phyloP scores from a whole-genome alignment of 2,329 filamentous ascomycete species.

The Alternaria conjuncta region DNA sequence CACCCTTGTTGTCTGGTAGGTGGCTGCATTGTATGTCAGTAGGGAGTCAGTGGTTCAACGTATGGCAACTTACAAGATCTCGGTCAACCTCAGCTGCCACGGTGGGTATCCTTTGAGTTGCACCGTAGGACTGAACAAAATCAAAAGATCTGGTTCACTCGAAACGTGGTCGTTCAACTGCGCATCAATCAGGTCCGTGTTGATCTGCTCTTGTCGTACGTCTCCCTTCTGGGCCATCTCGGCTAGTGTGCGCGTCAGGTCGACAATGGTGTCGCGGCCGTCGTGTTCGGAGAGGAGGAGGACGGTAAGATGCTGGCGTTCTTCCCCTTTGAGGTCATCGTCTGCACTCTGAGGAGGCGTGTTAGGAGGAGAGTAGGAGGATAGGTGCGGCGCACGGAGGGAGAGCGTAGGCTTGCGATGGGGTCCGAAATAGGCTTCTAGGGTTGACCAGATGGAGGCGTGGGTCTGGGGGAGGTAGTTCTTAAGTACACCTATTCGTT shows the following conservation, averaged over 20 bases:
- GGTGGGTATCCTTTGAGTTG: slow-evolving; percentile 91
- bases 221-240: slow-evolving; percentile 95
- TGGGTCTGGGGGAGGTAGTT: slow-evolving; percentile 86
- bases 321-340: slow-evolving; percentile 38
- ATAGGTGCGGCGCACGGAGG: slow-evolving; percentile 73
- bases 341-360: slow-evolving; percentile 46
- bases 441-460: slow-evolving; percentile 76
- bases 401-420: slow-evolving; percentile 71
- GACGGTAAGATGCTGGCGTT: slow-evolving; percentile 61
- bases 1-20: slow-evolving; percentile 75
- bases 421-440: slow-evolving; percentile 86
- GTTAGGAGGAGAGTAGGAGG: slow-evolving; percentile 60
- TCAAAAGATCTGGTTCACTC: slow-evolving; percentile 85
- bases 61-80: slow-evolving; percentile 74
- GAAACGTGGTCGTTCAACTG: slow-evolving; percentile 82
- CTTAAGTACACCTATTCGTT: slow-evolving; percentile 76
- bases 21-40: slow-evolving; percentile 40
- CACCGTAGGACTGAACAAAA: slow-evolving; percentile 84
- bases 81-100: slow-evolving; percentile 93
- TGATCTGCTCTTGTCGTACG: slow-evolving; percentile 81
- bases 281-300: slow-evolving; percentile 87
- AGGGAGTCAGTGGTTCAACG: neutral
- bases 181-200: slow-evolving; percentile 82
- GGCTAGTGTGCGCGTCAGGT: slow-evolving; percentile 90
- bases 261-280: slow-evolving; percentile 90